phyloP scores from a whole-genome alignment of 176 grass and related monocot genomes.

The Cenchrus fungigraminus region DNA sequence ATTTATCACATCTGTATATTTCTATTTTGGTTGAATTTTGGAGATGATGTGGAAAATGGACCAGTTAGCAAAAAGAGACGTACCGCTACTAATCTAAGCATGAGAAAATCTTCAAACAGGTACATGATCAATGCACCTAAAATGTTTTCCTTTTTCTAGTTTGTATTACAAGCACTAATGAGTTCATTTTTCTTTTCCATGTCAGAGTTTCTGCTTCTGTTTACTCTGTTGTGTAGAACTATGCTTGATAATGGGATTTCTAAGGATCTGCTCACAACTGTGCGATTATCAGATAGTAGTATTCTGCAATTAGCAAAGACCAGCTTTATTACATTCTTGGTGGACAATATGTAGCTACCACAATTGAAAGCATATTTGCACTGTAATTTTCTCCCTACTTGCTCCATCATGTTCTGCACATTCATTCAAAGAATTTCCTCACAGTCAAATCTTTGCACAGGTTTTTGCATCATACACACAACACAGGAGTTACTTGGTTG shows the following conservation, averaged over 20 bases:
- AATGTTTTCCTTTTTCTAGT: conserved; percentile 9
- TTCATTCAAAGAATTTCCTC: conserved; percentile 44
- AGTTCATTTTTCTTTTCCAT: conserved; percentile 39
- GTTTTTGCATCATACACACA: conserved; percentile 87
- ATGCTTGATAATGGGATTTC: conserved; percentile 92
- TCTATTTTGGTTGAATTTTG: conserved; percentile 55
- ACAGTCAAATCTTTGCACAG: conserved; percentile 54
- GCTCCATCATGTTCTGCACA: conserved; percentile 39
- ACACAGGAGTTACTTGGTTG: conserved; percentile 88
- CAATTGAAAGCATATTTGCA: conserved; percentile 91
- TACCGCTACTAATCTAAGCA: conserved; percentile 61
- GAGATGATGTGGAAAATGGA: conserved; percentile 81
- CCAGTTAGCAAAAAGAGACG: conserved; percentile 83
- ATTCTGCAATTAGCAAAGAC: conserved; percentile 94
- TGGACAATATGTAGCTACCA: conserved; percentile 93
- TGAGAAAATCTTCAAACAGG: conserved; percentile 80
- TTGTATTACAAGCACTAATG: conserved; percentile 30
- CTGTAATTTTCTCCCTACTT: conserved; percentile 54
- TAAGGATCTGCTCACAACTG: conserved; percentile 83
- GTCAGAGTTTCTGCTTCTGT: conserved; percentile 77
- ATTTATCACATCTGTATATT: conserved; percentile 23
- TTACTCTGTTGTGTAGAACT: conserved; percentile 82
- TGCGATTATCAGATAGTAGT: conserved; percentile 90
- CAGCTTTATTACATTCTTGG: conserved; percentile 97
- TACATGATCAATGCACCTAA: conserved; percentile 41